These are phyloP conservation scores for Phialemoniopsis sp. DNA, from an alignment of 2,329 filamentous ascomycete genomes.

Conservation along the genomic window DNA sequence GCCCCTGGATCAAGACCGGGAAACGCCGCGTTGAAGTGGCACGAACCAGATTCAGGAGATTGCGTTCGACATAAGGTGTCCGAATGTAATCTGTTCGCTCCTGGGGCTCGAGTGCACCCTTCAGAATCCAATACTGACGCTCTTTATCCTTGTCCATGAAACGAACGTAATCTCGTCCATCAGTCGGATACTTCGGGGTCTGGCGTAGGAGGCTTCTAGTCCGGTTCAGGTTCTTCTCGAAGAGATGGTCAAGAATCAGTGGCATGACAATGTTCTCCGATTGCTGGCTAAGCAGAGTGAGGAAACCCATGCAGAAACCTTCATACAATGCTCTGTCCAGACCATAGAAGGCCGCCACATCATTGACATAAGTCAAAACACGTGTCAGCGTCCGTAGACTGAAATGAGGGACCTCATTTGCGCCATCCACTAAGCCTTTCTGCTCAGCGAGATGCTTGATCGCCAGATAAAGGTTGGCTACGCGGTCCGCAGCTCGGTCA, in stretches of 20 bases:
- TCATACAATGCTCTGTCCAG: conserved; percentile 84
- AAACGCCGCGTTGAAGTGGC: conserved; percentile 90
- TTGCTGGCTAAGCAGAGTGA: conserved; percentile 78
- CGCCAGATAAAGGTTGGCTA: conserved; percentile 82
- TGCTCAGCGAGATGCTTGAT: conserved; percentile 78
- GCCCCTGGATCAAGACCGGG: conserved; percentile 91
- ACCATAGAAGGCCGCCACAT: conserved; percentile 80
- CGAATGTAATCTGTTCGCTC: conserved; percentile 91
- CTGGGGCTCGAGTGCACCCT: conserved; percentile 62
- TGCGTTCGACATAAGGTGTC: conserved; percentile 90
- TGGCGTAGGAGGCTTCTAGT: conserved; percentile 70
- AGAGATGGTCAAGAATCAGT: conserved; percentile 74
- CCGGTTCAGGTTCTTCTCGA: conserved; percentile 63
- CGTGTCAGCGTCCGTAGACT: conserved; percentile 91
- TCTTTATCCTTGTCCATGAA: conserved; percentile 63
- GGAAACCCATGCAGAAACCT: conserved; percentile 96
- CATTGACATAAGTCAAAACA: conserved; percentile 81
- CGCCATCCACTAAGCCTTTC: conserved; percentile 87
- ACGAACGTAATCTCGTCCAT: conserved; percentile 74
- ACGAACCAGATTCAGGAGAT: conserved; percentile 89
- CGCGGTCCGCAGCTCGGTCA: conserved; percentile 70
- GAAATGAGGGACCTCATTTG: conserved; percentile 94
- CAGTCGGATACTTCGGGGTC: conserved; percentile 70
- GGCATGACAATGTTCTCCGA: conserved; percentile 78
- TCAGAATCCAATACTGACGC: conserved; percentile 84